phyloP scores from a whole-genome alignment of 2,329 filamentous ascomycete species.

The Hypoxylon sp. region DNA sequence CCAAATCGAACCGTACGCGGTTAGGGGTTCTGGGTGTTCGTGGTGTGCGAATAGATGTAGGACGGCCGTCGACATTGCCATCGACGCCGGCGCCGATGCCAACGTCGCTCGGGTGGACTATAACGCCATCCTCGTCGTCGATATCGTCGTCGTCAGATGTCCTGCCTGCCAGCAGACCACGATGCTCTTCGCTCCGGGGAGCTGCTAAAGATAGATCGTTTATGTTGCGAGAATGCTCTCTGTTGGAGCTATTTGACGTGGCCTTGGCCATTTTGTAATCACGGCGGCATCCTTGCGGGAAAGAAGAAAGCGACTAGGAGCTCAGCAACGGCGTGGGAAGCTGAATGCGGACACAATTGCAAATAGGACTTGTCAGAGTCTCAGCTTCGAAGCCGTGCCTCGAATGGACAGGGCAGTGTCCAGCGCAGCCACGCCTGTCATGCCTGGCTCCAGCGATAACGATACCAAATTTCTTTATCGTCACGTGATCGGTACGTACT shows the following conservation, averaged over 20 bases:
- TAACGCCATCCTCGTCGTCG: conserved; percentile 37
- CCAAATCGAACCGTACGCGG: conserved; percentile 68
- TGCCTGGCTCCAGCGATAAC: conserved; percentile 6
- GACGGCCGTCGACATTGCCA: conserved; percentile 24
- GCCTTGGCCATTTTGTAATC: conserved; percentile 55
- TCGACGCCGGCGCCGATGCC: conserved; percentile 16
- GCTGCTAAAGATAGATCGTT: conserved; percentile 36
- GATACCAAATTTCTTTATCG: conserved; percentile 33
- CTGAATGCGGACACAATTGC: conserved; percentile 12
- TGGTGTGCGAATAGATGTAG: conserved; percentile 23
- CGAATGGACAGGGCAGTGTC: background rate
- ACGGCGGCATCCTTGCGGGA: conserved; percentile 49
- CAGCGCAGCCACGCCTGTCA: background rate
- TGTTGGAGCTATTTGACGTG: conserved; percentile 45
- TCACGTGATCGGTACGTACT: conserved; percentile 31
- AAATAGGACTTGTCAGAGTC: background rate
- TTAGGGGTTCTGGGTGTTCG: conserved; percentile 66
- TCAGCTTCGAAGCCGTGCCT: conserved; percentile 16
- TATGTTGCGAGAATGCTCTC: conserved; percentile 36
- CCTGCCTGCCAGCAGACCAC: conserved; percentile 47
- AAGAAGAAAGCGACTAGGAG: conserved; percentile 13
- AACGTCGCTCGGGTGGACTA: conserved; percentile 38
- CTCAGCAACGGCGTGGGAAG: conserved; percentile 17
- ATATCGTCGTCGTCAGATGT: conserved; percentile 39
- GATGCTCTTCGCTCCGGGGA: conserved; percentile 48